phyloP scores from a whole-genome alignment of 2,329 filamentous ascomycete species.

The Davidsoniella australis region DNA sequence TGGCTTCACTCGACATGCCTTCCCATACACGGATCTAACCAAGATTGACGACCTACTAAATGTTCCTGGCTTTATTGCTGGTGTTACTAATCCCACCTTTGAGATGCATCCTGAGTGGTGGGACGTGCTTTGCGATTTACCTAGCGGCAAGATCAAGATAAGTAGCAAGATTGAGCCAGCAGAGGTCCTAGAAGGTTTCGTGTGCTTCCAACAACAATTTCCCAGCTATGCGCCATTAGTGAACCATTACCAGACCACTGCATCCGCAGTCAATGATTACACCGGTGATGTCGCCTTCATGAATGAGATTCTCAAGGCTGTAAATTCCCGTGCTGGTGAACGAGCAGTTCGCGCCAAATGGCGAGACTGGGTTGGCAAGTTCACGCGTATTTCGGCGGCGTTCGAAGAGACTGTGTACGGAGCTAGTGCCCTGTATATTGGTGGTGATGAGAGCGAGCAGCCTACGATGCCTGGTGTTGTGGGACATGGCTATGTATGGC shows the following conservation, averaged over 20 bases:
- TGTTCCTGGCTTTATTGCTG: constrained; percentile 92
- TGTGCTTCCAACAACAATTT: constrained; percentile 76
- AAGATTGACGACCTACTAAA: constrained; percentile 94
- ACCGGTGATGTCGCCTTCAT: constrained; percentile 86
- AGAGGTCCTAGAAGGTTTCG: constrained; percentile 63
- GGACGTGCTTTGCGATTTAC: constrained; percentile 88
- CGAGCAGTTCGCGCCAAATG: constrained; percentile 82
- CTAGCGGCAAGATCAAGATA: constrained; percentile 86
- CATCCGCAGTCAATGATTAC: constrained; percentile 38
- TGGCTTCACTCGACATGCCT: constrained; percentile 89
- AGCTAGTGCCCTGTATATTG: constrained; percentile 74
- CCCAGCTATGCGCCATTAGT: constrained; percentile 35
- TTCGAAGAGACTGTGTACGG: constrained; percentile 96
- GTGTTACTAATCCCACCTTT: constrained; percentile 93
- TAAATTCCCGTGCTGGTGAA: constrained; percentile 73
- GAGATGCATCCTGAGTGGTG: constrained; percentile 94
- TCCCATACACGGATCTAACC: constrained; percentile 93
- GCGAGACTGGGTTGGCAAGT: constrained; percentile 86
- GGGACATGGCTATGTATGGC: constrained; percentile 92
- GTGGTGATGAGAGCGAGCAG: constrained; percentile 51
- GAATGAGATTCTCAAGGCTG: constrained; percentile 66
- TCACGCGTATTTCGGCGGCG: constrained; percentile 77
- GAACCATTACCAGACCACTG: constrained; percentile 21
- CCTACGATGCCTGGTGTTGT: constrained; percentile 38
- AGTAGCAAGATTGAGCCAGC: constrained; percentile 72